A percentile compares a stretch with the other conserved stretches of the same genome.
phyloP scores from a whole-genome alignment of 2,329 filamentous ascomycete species.

The Neocatenulostroma microsporum region DNA sequence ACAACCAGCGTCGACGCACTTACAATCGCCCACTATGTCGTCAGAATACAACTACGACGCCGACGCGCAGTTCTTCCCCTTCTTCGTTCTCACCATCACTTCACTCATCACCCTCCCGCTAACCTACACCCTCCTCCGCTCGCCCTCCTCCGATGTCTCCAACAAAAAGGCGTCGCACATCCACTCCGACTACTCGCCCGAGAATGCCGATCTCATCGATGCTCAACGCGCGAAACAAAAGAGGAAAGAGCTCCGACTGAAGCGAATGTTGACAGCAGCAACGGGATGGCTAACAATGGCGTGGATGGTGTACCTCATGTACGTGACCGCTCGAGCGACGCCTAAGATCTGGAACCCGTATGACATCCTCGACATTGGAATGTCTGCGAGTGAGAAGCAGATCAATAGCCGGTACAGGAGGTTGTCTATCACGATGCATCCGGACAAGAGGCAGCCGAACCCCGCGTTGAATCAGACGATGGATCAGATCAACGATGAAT shows the following conservation, averaged over 20 bases:
- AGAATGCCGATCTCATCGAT: conserved; percentile 77
- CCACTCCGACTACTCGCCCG: conserved; percentile 69
- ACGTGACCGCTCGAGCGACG: conserved; percentile 61
- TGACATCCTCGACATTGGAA: conserved; percentile 79
- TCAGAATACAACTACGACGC: conserved; percentile 98
- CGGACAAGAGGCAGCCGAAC: conserved; percentile 84
- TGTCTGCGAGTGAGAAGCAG: conserved; percentile 74
- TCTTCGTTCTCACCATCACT: conserved; percentile 90
- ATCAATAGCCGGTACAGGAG: conserved; percentile 89
- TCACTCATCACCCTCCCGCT: conserved; percentile 79
- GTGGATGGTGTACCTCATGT: conserved; percentile 86
- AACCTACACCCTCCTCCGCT: conserved; percentile 73
- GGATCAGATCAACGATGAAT: conserved; percentile 76
- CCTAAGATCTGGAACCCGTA: conserved; percentile 94
- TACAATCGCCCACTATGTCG: conserved; percentile 68
- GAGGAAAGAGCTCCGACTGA: conserved; percentile 80
- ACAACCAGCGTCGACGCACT: too few relatives aligned
- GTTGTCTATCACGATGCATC: conserved; percentile 79
- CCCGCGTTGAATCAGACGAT: conserved; percentile 79
- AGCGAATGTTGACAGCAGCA: conserved; percentile 69
- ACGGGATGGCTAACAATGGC: conserved; percentile 76
- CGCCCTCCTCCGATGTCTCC: conserved; percentile 60
- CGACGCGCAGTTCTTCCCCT: conserved; percentile 96
- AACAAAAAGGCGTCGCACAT: conserved; percentile 77
- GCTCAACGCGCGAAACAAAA: conserved; percentile 76